Evolutionary conservation across 495 filamentous ascomycete species (phyloP).

Genomic region (Podospora pseudocomata): DNA sequence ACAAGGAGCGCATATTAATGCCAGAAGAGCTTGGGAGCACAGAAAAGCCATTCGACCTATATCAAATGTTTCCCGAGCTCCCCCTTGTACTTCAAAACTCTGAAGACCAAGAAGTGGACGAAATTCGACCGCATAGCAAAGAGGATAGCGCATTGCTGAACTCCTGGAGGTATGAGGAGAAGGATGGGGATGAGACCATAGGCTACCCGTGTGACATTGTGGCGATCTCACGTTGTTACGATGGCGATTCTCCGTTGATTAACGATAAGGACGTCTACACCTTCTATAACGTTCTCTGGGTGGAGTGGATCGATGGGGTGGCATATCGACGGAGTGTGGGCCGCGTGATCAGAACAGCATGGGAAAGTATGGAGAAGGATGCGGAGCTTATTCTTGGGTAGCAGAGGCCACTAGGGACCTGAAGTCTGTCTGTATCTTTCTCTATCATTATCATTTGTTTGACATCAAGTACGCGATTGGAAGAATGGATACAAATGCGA

Average conservation of each 20-base stretch:
- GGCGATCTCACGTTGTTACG: neutral
- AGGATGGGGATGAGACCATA: neutral
- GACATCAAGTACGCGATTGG: too few species aligned
- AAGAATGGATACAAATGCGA: too few species aligned
- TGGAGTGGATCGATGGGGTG: neutral
- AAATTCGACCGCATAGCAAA: neutral
- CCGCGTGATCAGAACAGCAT: neutral
- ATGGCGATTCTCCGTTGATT: too few species aligned
- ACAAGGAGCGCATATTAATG: neutral
- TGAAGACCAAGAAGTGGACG: neutral
- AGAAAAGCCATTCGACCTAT: neutral
- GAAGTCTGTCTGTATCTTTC: too few species aligned
- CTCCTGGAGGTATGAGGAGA: neutral
- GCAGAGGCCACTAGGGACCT: neutral
- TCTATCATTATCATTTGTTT: too few species aligned
- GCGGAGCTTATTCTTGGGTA: neutral
- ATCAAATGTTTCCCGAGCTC: neutral
- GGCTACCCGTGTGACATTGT: neutral
- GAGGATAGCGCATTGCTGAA: neutral
- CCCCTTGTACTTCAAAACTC: neutral
- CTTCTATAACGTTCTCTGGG: neutral
- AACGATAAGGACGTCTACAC: neutral
- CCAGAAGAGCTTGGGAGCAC: neutral
- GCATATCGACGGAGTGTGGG: neutral
- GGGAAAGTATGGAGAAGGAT: neutral